Percentiles rank a stretch among this genome's conserved stretches.
These are phyloP conservation scores for Rubus parviflorus DNA, from an alignment of 306 rosid genomes.

Conservation along the genomic window DNA sequence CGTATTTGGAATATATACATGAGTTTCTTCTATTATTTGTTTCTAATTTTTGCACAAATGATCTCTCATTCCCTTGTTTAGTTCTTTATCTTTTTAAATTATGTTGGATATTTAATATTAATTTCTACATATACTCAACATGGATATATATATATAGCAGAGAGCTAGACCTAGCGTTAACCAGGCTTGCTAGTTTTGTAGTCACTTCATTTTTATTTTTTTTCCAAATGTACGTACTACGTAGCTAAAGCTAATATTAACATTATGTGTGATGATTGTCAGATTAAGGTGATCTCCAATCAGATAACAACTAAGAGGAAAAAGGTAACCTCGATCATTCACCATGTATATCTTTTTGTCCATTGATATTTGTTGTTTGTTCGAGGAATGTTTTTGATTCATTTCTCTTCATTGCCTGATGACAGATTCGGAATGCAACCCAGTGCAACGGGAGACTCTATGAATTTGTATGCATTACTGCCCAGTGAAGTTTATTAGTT, in stretches of 20 bases:
- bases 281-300: constrained; percentile 48
- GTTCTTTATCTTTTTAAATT: no score
- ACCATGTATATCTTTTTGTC: constrained; percentile 1
- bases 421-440: not conserved
- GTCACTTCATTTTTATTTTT: not conserved
- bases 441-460: not conserved
- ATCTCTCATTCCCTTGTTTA: not conserved
- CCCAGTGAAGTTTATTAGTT: not conserved
- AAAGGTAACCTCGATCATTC: constrained; percentile 48
- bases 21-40: not conserved
- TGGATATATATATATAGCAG: no score
- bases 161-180: not conserved
- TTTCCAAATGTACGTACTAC: not conserved
- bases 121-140: not conserved
- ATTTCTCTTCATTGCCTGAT: not conserved
- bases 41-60: not conserved
- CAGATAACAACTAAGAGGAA: constrained; percentile 56
- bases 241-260: not conserved
- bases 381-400: not conserved
- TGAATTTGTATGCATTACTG: constrained; percentile 46
- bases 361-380: not conserved
- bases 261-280: constrained; percentile 21
- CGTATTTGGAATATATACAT: not conserved
- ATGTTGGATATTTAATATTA: not conserved
- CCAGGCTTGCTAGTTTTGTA: not conserved